Percentiles rank a stretch among this genome's conserved stretches.
Evolutionary conservation across 345 rosid species (phyloP).

Genomic region (Citrus sinensis): DNA sequence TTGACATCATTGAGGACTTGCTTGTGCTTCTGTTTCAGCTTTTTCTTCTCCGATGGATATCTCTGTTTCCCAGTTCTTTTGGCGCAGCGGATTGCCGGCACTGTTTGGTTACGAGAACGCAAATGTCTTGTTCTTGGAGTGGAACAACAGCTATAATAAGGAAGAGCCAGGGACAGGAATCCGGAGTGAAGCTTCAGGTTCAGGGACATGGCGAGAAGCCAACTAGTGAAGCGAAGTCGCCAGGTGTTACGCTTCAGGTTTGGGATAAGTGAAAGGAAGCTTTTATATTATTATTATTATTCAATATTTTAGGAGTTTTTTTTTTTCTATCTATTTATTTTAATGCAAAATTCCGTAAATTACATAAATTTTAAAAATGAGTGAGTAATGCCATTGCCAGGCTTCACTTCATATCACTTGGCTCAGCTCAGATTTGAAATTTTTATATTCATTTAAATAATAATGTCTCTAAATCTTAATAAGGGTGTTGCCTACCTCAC

Average conservation of each 20-base stretch:
- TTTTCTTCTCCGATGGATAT: constrained; percentile 95
- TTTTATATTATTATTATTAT: background rate
- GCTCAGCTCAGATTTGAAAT: too few species aligned
- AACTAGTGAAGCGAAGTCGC: background rate
- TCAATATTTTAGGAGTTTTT: too few species aligned
- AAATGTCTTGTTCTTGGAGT: constrained; percentile 3
- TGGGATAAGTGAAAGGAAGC: background rate
- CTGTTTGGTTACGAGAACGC: constrained; percentile 25
- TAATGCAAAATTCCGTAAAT: too few species aligned
- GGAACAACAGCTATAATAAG: background rate
- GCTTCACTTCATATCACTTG: too few species aligned
- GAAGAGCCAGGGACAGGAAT: constrained; percentile 3
- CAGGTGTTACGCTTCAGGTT: background rate
- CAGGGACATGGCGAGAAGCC: constrained; percentile 26
- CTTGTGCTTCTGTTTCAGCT: constrained; percentile 58
- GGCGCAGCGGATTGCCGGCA: constrained; percentile 38
- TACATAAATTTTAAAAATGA: too few species aligned
- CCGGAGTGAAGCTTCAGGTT: constrained; percentile 22
- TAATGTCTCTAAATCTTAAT: too few species aligned
- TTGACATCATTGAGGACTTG: constrained; percentile 41
- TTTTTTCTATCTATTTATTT: too few species aligned
- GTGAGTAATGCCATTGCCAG: too few species aligned
- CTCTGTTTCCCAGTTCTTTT: constrained; percentile 84
- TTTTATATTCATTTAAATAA: too few species aligned
- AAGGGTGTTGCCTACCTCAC: too few species aligned